Evolutionary conservation across 305 asterid species (phyloP).

Genomic region (Fraxinus sp.): DNA sequence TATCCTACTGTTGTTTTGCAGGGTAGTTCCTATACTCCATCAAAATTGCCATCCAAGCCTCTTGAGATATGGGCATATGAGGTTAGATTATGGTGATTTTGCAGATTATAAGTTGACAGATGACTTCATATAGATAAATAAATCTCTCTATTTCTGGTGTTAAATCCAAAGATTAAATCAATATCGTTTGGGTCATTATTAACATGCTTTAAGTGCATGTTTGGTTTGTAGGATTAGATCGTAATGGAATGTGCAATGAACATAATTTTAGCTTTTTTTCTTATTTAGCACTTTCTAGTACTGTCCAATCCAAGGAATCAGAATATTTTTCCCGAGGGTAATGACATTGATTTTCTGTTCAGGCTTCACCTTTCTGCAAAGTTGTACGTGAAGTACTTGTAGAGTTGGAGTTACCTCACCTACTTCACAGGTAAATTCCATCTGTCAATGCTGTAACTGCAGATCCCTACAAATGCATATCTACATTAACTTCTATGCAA

Average conservation of each 20-base stretch:
- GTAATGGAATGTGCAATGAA: neutral
- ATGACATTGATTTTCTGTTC: constrained; percentile 20
- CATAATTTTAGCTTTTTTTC: neutral
- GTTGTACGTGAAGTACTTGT: constrained; percentile 87
- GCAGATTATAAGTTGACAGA: neutral
- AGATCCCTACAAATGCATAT: neutral
- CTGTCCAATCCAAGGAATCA: neutral
- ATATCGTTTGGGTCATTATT: neutral
- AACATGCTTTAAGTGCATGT: neutral
- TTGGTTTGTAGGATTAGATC: neutral
- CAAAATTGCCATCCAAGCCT: constrained; percentile 84
- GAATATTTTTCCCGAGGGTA: neutral
- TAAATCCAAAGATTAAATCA: neutral
- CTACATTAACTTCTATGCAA: neutral
- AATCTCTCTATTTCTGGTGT: neutral
- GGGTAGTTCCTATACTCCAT: constrained; percentile 73
- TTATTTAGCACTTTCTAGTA: neutral
- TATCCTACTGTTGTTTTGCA: constrained; percentile 29
- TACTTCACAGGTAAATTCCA: constrained; percentile 64
- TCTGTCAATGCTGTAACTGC: neutral
- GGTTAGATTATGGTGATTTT: constrained; percentile 45
- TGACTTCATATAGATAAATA: constrained; percentile 16
- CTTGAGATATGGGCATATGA: constrained; percentile 95
- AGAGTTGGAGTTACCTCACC: constrained; percentile 91
- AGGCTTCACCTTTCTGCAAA: constrained; percentile 98